These are phyloP conservation scores for Lasiosphaeria hispida DNA, from an alignment of 495 filamentous ascomycete species.

Conservation along the genomic window DNA sequence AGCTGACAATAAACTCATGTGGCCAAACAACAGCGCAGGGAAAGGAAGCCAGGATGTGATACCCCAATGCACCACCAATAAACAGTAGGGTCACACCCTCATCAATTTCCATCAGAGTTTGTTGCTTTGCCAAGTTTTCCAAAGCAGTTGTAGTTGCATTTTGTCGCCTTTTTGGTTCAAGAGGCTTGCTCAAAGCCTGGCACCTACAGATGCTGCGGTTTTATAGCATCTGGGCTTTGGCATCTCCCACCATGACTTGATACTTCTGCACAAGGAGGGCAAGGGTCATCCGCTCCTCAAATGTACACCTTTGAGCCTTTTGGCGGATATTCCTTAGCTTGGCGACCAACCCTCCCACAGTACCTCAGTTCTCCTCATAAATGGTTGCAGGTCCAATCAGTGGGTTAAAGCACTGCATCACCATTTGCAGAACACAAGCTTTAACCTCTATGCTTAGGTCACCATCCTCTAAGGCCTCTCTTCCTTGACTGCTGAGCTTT, in stretches of 20 bases:
- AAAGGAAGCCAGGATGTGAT: slow-evolving; percentile 6
- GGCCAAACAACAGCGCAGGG: background rate
- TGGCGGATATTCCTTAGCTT: slow-evolving; percentile 5
- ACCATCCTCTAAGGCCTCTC: slow-evolving; percentile 1
- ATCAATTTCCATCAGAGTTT: background rate
- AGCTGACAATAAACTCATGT: slow-evolving; percentile 1
- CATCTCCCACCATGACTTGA: background rate
- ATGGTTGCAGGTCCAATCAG: background rate
- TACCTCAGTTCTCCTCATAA: background rate
- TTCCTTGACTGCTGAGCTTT: too few species aligned
- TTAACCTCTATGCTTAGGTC: slow-evolving; percentile 5
- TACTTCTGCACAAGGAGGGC: slow-evolving; percentile 1
- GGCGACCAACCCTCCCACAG: slow-evolving; percentile 9
- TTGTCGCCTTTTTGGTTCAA: background rate
- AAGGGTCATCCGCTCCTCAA: slow-evolving; percentile 4
- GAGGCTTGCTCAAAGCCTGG: background rate
- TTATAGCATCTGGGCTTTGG: background rate
- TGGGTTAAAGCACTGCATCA: slow-evolving; percentile 6
- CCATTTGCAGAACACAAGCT: slow-evolving; percentile 5
- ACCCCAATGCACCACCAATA: background rate
- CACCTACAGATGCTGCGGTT: background rate
- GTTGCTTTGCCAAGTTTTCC: slow-evolving; percentile 2
- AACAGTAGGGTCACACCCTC: background rate
- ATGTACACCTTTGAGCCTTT: slow-evolving; percentile 4
- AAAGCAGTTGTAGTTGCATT: background rate